Base-by-base conservation (phyloP, 305 asterid species). In the Fraxinus sp. region DNA sequence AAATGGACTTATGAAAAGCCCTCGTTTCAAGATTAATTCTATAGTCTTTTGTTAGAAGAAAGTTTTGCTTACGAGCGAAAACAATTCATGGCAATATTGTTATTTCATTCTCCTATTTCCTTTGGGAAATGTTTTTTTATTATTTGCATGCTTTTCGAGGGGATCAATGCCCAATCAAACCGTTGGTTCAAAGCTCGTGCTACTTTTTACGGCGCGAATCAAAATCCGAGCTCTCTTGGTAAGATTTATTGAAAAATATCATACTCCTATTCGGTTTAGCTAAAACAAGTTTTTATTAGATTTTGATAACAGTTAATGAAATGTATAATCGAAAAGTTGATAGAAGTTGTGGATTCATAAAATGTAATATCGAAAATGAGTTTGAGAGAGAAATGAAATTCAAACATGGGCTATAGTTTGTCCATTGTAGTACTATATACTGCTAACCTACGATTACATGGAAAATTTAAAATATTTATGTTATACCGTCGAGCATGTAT, bases 221-320 rank as follows among this genome's bases (percentile, higher is more conserved):
- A 92, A 85, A 89, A 91, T 81, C 97, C 94, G 0, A 84, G 87
- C 84, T 90, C 93, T 26, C 91, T 92, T 78, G 94, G 94, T 92
- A 85, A 66, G 73, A 55, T n/a, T n/a, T 4, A 55, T n/a, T 18
- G 66, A 6, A n/a, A 55, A n/a, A 18, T 55, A n/a, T 55, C 2
- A n/a, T 55, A 16, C 7, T 49, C 62, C 7, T 0, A 4, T 16
- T 16, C 5, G 22, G 8, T 49, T 49, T 49, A 49, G 62, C 22
- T 16, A 49, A 16, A 49, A 49, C 22, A 16, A 49, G 0, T 14
- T 49, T 49, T 49, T 14, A 16, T 49, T 14, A 14, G 7, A 49
- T 49, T 13, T 14, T 49, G 4, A 49, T 49, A 10, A 41, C 49
- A 10, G 0, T 41, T 10, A 41, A 10, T 41, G 16, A 41, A 41